Base-by-base conservation (phyloP, 2,329 filamentous ascomycete genomes). In the Calonectria henricotiae region DNA sequence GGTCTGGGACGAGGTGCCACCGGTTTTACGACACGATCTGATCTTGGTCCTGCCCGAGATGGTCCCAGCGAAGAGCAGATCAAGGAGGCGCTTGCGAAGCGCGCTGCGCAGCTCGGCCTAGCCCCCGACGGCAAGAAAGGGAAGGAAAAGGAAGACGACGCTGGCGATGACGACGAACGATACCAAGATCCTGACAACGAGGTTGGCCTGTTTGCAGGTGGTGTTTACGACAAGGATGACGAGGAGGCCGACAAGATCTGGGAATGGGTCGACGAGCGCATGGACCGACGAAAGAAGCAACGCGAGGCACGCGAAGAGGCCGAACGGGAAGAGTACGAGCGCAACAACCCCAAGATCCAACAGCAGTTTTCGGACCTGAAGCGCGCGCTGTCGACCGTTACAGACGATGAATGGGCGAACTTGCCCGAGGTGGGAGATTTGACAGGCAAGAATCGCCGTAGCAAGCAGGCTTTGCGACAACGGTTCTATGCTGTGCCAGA, bases 111-210 rank as follows among this genome's bases (percentile, higher is more conserved):
- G 79, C 89, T 98, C 70, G 96, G 95, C 6, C 82, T 89, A n/a
- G 82, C 82, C 54, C 90, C 90, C 8, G 90, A 91, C 67, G 93
- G 93, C 78, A 92, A 93, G 72, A 89, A 89, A 72, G 91, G 91
- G 62, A 90, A 93, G 23, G 91, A 90, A 51, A 89, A 93, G n/a
- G 91, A 90, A 66, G 91, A 93, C 62, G 90, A 93, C 20, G 91
- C 92, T 41, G 92, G 93, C 39, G 92, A 93, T 67, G 91, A 93
- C 65, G 92, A 94, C 67, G 92, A 93, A 41, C 90, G 96, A 55
- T 98, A 95, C 79, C 95, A 98, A 80, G 96, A 99, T 80, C 96
- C 96, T 0, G 96, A 99, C 78, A 98, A 98, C 79, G 96, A 99
- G 82, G 93, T 96, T 58, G 96, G 97, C 5, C 86, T 99, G 25